Conservation (phyloP, 2,329 filamentous ascomycete genomes). For the Lachnellula hyalina region DNA sequence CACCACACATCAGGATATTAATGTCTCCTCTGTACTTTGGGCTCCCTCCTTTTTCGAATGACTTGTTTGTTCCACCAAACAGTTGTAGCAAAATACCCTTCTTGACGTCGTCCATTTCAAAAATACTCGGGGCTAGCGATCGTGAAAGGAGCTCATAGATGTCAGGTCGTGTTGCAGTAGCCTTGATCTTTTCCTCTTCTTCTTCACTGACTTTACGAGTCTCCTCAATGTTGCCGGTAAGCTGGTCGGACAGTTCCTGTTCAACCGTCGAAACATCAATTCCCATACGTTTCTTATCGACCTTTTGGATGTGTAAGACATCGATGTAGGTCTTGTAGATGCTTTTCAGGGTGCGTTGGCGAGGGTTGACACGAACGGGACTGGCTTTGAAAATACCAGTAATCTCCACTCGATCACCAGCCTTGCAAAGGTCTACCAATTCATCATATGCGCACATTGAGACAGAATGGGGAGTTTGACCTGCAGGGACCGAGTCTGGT, state of each 20-base stretch:
- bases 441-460: conserved; percentile 96
- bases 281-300: conserved; percentile 90
- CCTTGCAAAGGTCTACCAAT: conserved; percentile 95
- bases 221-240: conserved; percentile 70
- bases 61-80: conserved; percentile 97
- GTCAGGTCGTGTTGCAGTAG: conserved; percentile 72
- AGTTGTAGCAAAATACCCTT: conserved; percentile 96
- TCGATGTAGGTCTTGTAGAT: conserved; percentile 98
- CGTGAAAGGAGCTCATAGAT: conserved; percentile 89
- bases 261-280: conserved; percentile 85
- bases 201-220: conserved; percentile 77
- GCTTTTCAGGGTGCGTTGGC: conserved; percentile 86
- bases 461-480: conserved; percentile 95
- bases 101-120: conserved; percentile 98
- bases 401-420: conserved; percentile 90
- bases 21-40: conserved; percentile 96
- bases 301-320: conserved; percentile 91
- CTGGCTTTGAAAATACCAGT: conserved; percentile 97
- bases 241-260: conserved; percentile 59
- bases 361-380: conserved; percentile 87
- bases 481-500: conserved; percentile 87
- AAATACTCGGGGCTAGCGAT: conserved; percentile 89
- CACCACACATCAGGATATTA: conserved; percentile 93
- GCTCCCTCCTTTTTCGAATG: conserved; percentile 91
- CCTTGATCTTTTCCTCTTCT: conserved; percentile 83